phyloP scores from a whole-genome alignment of 1,284 basidiomycete genomes.

The Pascua guehoae region DNA sequence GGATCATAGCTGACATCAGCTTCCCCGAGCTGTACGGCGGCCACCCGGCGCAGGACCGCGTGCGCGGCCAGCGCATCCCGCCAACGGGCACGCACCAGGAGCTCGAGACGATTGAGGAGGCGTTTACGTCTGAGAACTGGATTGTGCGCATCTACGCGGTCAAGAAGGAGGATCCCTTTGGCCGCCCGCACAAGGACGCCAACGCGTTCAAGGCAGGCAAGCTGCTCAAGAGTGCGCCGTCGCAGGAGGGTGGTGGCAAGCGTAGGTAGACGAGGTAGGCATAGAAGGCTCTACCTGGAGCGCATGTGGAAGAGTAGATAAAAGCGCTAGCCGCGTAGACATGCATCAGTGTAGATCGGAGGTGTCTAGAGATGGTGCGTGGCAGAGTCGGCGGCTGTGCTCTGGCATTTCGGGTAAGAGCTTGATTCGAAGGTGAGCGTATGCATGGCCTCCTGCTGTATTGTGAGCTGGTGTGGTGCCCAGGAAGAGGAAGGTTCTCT shows the following conservation, averaged over 20 bases:
- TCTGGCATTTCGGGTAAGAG: too few species aligned
- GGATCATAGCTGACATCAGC: conserved; percentile 49
- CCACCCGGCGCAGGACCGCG: conserved; percentile 69
- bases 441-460: too few species aligned
- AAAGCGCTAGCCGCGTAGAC: conserved; percentile 3
- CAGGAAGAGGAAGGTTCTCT: too few species aligned
- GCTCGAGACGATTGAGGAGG: conserved; percentile 83
- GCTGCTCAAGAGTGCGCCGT: background rate
- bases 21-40: conserved; percentile 85
- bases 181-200: conserved; percentile 79
- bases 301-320: background rate
- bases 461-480: too few species aligned
- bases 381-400: too few species aligned
- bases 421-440: too few species aligned
- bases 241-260: too few species aligned
- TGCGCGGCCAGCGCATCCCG: conserved; percentile 76
- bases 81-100: conserved; percentile 61
- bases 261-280: too few species aligned
- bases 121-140: conserved; percentile 97
- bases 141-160: conserved; percentile 96
- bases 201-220: conserved; percentile 69
- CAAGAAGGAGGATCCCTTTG: conserved; percentile 88
- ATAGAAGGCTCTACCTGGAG: too few species aligned
- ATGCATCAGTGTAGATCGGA: background rate
- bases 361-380: too few species aligned